Base-by-base conservation (phyloP, 768 basidiomycete genomes). In the Pulveroboletus sp. region DNA sequence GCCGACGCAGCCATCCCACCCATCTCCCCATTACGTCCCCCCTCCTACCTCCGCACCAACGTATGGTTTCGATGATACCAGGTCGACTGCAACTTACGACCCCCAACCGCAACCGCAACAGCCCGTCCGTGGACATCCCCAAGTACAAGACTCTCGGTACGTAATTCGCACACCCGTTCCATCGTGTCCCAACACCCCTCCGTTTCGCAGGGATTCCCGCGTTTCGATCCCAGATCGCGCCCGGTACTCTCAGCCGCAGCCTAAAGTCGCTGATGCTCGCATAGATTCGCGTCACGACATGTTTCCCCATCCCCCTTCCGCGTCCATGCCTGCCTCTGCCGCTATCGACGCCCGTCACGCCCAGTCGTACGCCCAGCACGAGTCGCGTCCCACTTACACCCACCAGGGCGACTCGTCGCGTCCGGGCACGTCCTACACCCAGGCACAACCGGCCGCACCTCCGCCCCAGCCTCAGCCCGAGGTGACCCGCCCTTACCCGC, bases 201-300 rank as follows among this genome's bases (percentile, higher is more conserved):
- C 27, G 27, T 12, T 45, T 40, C 51, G 29, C 51, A 64, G 62
- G 3, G 57, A 62, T 41, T 47, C 62, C 20, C 63, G 62, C 19
- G 44, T 62, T 41, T 40, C 50, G 40, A 47, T 53, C 36, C 31
- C 48, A 46, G 63, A 62, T 50, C 62, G 63, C 17, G 25, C 53
- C 33, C 58, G 64, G 7, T 56, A 61, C 46, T 5, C 63, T 20
- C 50, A 51, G 12, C 0, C 43, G 1, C 63, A 65, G 8, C 41
- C 55, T 12, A 61, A 61, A 32, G 40, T 47, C 9, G 27, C 51
- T 8, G 63, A 65, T 39, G 27, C 53, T 3, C 63, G 60, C 43
- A 40, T 64, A 45, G 63, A 64, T 34, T 53, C 59, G 21, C 62
- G 63, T 42, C 60, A 62, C 13, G 63, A 63, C 16, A 45, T 65